A percentile compares a stretch with the other conserved stretches of the same genome.
These are phyloP conservation scores for Melampsora abietis-canadensis DNA, from an alignment of 1,284 basidiomycete genomes.

Conservation along the genomic window DNA sequence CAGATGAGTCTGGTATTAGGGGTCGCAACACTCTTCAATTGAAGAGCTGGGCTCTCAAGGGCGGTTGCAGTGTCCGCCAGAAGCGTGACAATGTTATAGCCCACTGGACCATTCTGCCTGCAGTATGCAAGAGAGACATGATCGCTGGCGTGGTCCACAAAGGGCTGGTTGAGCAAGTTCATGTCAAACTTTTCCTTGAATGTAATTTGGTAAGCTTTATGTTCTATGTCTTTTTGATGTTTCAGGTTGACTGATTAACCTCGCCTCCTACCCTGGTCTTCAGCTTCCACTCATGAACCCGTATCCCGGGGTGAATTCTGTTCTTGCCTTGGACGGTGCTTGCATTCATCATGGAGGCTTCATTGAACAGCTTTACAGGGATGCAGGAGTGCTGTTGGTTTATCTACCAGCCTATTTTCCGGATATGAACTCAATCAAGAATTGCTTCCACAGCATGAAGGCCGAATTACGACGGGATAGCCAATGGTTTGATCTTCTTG, in stretches of 20 bases:
- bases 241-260: not conserved
- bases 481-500: not conserved
- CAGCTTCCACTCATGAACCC: not conserved
- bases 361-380: too few species aligned
- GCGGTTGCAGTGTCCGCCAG: too few species aligned
- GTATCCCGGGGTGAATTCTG: not conserved
- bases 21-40: too few species aligned
- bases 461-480: not conserved
- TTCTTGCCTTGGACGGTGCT: too few species aligned
- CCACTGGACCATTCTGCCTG: not conserved
- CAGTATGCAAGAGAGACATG: not conserved
- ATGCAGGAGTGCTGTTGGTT: too few species aligned
- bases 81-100: not conserved
- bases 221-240: too few species aligned
- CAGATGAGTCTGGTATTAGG: too few species aligned
- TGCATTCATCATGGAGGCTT: too few species aligned
- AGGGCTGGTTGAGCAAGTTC: not conserved
- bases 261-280: not conserved
- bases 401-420: slow-evolving; percentile 14
- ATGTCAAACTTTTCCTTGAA: not conserved
- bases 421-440: slow-evolving; percentile 20
- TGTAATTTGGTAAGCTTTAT: not conserved
- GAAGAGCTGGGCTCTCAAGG: too few species aligned
- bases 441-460: slow-evolving; percentile 8
- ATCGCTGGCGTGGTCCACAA: not conserved